A percentile compares a stretch with the other conserved stretches of the same genome.
Evolutionary conservation across 1,284 basidiomycete species (phyloP).

Genomic region (Cystobasidium pallidum): DNA sequence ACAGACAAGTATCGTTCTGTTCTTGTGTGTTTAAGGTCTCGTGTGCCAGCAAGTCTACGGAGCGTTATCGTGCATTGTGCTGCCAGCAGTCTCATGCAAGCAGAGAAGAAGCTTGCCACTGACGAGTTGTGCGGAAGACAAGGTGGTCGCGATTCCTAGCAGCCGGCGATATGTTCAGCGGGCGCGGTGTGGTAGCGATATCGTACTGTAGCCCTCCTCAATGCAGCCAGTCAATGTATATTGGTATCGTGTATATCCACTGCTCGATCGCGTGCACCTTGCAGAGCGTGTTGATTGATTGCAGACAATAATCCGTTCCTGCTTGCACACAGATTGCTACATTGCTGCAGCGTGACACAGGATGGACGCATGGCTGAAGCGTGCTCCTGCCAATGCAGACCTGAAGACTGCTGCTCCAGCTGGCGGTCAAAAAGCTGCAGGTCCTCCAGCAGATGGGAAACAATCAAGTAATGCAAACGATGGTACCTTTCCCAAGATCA

Average conservation of each 20-base stretch:
- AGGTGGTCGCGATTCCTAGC: neutral
- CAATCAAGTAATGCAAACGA: conserved; percentile 6
- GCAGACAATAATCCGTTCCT: no score
- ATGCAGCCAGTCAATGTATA: no score
- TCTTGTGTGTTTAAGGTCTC: neutral
- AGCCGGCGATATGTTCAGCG: neutral
- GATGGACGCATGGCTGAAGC: conserved; percentile 44
- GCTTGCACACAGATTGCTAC: no score
- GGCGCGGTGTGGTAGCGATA: no score
- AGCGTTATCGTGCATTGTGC: conserved; percentile 24
- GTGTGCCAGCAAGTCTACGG: conserved; percentile 19
- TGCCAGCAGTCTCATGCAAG: conserved; percentile 19
- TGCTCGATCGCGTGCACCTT: conserved; percentile 15
- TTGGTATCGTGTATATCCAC: no score
- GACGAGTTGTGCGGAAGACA: conserved; percentile 16
- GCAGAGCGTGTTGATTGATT: conserved; percentile 19
- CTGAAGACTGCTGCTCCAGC: conserved; percentile 8
- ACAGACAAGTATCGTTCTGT: neutral
- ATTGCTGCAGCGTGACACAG: neutral
- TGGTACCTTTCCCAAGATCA: conserved; percentile 34
- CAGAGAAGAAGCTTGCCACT: neutral
- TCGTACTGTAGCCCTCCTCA: no score
- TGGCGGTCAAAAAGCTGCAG: conserved; percentile 9
- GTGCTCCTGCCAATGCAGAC: conserved; percentile 20
- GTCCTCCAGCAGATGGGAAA: neutral